Evolutionary conservation across 2,329 filamentous ascomycete species (phyloP).

Genomic region (Catunica adiposa): DNA sequence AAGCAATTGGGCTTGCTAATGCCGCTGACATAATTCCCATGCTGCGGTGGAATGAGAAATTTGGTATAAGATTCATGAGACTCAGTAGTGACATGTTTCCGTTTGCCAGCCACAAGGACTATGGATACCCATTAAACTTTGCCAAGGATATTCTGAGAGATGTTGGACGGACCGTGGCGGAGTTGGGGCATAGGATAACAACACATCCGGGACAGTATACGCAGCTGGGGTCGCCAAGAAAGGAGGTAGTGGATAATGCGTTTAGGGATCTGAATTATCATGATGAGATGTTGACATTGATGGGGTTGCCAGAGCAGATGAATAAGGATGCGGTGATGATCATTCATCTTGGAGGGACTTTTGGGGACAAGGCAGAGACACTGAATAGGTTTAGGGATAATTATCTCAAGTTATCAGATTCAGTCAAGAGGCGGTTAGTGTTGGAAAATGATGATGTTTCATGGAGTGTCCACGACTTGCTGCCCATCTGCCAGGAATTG

Average conservation of each 20-base stretch:
- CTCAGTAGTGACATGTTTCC: slow-evolving; percentile 95
- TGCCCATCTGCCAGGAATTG: slow-evolving; percentile 84
- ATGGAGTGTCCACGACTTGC: slow-evolving; percentile 80
- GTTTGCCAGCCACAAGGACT: slow-evolving; percentile 74
- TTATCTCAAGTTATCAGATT: slow-evolving; percentile 47
- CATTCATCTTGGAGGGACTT: slow-evolving; percentile 79
- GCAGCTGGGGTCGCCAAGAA: slow-evolving; percentile 69
- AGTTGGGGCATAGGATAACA: slow-evolving; percentile 70
- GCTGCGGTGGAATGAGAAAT: slow-evolving; percentile 80
- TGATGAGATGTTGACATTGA: slow-evolving; percentile 62
- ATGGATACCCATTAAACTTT: slow-evolving; percentile 77
- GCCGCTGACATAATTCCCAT: slow-evolving; percentile 71
- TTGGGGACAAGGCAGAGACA: slow-evolving; percentile 70
- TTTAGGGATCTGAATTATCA: slow-evolving; percentile 78
- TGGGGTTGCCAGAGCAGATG: slow-evolving; percentile 60
- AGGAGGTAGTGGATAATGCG: slow-evolving; percentile 58
- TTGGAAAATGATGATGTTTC: slow-evolving; percentile 89
- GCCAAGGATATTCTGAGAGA: slow-evolving; percentile 62
- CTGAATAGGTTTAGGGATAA: slow-evolving; percentile 63
- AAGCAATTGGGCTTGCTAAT: slow-evolving; percentile 65
- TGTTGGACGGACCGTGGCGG: slow-evolving; percentile 57
- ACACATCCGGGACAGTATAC: slow-evolving; percentile 90
- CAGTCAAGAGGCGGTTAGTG: slow-evolving; percentile 65
- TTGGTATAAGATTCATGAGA: slow-evolving; percentile 81
- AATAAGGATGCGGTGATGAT: slow-evolving; percentile 87